Evolutionary conservation across 177 flowering plant species (phyloP).

Genomic region (Telopea speciosissima): DNA sequence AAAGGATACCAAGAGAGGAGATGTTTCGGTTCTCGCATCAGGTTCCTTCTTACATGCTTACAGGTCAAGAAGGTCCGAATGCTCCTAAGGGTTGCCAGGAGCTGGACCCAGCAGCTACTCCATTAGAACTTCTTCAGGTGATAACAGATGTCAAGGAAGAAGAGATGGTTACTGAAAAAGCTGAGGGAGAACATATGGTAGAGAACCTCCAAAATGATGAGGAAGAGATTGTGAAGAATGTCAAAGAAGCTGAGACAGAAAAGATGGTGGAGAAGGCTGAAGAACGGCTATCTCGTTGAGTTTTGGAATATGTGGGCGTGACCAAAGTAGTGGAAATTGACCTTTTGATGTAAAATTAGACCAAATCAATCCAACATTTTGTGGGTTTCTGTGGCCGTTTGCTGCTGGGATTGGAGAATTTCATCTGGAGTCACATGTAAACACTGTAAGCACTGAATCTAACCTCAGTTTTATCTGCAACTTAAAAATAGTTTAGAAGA

Average conservation of each 20-base stretch:
- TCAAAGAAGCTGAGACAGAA: not conserved
- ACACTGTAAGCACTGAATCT: not conserved
- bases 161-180: constrained; percentile 11
- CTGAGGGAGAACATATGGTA: constrained; percentile 5
- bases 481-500: constrained; percentile 3
- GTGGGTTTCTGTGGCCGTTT: constrained; percentile 1
- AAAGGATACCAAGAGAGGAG: constrained; percentile 52
- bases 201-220: not conserved
- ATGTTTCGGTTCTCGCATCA: constrained; percentile 72
- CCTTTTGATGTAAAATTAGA: not conserved
- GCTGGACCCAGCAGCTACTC: constrained; percentile 79
- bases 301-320: constrained; percentile 7
- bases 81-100: constrained; percentile 77
- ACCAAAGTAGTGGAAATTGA: not conserved
- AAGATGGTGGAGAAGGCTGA: constrained; percentile 6
- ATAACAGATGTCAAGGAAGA: constrained; percentile 38
- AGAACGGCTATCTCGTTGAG: constrained; percentile 7
- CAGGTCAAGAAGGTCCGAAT: constrained; percentile 57
- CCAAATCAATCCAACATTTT: not conserved
- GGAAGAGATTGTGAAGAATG: not conserved
- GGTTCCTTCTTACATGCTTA: constrained; percentile 64
- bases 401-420: not conserved
- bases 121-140: constrained; percentile 59
- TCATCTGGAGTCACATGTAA: constrained; percentile 1
- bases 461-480: constrained; percentile 14